Evolutionary conservation across 1,284 basidiomycete species (phyloP), one percentile per base, ranked within the genome.

Genomic region (Moesziomyces sp.): DNA sequence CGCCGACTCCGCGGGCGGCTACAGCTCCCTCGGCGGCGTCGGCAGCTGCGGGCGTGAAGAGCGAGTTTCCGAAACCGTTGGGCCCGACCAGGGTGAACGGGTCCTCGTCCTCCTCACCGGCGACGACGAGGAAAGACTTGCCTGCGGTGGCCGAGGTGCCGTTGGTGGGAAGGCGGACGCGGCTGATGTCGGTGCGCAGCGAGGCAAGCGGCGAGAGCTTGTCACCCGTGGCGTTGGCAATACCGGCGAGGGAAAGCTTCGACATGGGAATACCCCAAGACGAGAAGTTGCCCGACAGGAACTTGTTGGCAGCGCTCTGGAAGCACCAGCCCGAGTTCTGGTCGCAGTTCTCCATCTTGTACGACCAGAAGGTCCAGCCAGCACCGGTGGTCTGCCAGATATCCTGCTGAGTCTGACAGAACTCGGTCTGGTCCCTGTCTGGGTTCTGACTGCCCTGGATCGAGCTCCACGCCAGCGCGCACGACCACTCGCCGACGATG

Each of bases 301-400:
- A 80, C 40, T 77, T 60, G 13, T 70, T 59, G 1, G 61, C 49
- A 2, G 80, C 79, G 8, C 63, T 54, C 48, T 80, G 52, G 68
- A 83, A 83, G 49, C 82, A 83, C 82, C 82, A 83, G n/a, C 82
- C 82, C 8, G 78, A 64, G 30, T 83, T 83, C 54, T 72, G 56
- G 34, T 75, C 56, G 58, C 82, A 83, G 61, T 81, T 74, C 56
- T 83, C 78, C 79, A 83, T 79, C 52, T 79, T 80, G 89, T 79
- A 84, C 89, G 90, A 88, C 91, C 92, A 92, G 83, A 92, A 93
- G 24, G 86, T 85, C 88, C 89, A 92, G 0, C 92, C 91, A 0
- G 90, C 88, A 4, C 89, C 88, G 16, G 84, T 84, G 52, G 88
- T 88, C 5, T 87, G 77, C 80, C 91, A 93, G 1, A 88, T 86